Percentiles rank a stretch among this genome's conserved stretches.
Evolutionary conservation across 2,329 filamentous ascomycete genomes (phyloP).

Genomic region (Aspergillus flavus): DNA sequence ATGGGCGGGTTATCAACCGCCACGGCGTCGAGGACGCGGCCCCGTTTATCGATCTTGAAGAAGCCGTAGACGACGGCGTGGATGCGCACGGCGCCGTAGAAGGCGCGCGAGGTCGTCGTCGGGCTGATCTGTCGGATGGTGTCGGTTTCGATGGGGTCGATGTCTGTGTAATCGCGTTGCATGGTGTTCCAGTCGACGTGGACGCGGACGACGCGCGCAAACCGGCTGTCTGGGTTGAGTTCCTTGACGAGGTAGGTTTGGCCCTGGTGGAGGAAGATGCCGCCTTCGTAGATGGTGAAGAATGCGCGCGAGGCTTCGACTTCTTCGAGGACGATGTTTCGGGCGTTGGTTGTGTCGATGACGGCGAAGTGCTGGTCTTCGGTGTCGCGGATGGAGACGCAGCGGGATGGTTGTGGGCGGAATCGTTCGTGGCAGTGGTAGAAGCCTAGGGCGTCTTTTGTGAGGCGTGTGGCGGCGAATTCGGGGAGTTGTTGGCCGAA

Average conservation of each 20-base stretch:
- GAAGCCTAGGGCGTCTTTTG: slow-evolving; percentile 75
- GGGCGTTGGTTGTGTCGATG: slow-evolving; percentile 77
- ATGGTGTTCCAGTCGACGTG: slow-evolving; percentile 94
- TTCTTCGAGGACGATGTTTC: slow-evolving; percentile 87
- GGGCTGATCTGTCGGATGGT: slow-evolving; percentile 70
- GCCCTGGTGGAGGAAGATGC: slow-evolving; percentile 97
- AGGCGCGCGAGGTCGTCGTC: slow-evolving; percentile 62
- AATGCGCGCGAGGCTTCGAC: slow-evolving; percentile 94
- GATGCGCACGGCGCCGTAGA: slow-evolving; percentile 84
- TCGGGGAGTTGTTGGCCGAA: slow-evolving; percentile 74
- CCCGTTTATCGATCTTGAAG: slow-evolving; percentile 90
- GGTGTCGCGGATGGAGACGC: slow-evolving; percentile 85
- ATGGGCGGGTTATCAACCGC: slow-evolving; percentile 93
- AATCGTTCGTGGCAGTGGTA: slow-evolving; percentile 91
- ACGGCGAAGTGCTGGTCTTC: slow-evolving; percentile 93
- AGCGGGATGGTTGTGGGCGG: slow-evolving; percentile 78
- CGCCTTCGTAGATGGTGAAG: slow-evolving; percentile 95
- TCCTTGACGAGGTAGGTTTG: slow-evolving; percentile 88
- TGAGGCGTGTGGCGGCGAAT: slow-evolving; percentile 73
- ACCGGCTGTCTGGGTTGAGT: slow-evolving; percentile 75
- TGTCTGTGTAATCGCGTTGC: slow-evolving; percentile 90
- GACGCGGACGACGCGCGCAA: slow-evolving; percentile 86
- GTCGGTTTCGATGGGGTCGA: slow-evolving; percentile 91
- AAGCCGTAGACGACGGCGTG: slow-evolving; percentile 90
- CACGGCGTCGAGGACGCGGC: slow-evolving; percentile 85